phyloP scores from a whole-genome alignment of 345 rosid species.

The Orychophragmus violaceus region DNA sequence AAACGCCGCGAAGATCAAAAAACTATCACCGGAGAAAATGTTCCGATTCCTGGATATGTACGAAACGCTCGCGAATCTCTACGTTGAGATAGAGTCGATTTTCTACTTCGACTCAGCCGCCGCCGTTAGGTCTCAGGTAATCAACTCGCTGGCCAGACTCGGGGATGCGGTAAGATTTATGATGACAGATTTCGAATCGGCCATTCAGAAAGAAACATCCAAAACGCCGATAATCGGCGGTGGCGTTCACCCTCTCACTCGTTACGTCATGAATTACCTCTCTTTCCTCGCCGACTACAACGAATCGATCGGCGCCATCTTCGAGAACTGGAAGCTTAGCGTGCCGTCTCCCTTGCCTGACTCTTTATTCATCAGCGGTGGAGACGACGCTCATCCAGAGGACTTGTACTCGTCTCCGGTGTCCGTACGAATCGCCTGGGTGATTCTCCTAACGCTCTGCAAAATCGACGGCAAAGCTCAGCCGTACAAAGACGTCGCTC shows the following conservation, averaged over 20 bases:
- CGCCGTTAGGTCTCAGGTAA: conserved; percentile 42
- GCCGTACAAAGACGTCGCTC: conserved; percentile 65
- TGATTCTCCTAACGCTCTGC: conserved; percentile 62
- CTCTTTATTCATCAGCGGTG: conserved; percentile 32
- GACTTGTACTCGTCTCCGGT: conserved; percentile 23
- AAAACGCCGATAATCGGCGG: conserved; percentile 51
- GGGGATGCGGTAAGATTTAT: conserved; percentile 45
- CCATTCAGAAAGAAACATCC: conserved; percentile 56
- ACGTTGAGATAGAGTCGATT: conserved; percentile 55
- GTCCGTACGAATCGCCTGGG: conserved; percentile 46
- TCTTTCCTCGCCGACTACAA: conserved; percentile 59
- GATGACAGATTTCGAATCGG: conserved; percentile 56
- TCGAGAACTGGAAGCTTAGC: conserved; percentile 40
- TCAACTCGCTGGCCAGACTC: conserved; percentile 47
- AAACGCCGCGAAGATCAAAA: conserved; percentile 42
- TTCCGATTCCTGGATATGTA: conserved; percentile 67
- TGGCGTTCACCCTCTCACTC: conserved; percentile 71
- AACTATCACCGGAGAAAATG: conserved; percentile 57
- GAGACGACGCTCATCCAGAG: conserved; percentile 13
- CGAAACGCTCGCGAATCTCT: conserved; percentile 50
- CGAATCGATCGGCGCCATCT: conserved; percentile 41
- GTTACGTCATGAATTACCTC: conserved; percentile 79
- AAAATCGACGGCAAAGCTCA: conserved; percentile 72
- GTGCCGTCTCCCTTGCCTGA: conserved; percentile 43
- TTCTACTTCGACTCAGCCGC: conserved; percentile 52